phyloP scores from a whole-genome alignment of 2,329 filamentous ascomycete species.

The Beauveria sp. region DNA sequence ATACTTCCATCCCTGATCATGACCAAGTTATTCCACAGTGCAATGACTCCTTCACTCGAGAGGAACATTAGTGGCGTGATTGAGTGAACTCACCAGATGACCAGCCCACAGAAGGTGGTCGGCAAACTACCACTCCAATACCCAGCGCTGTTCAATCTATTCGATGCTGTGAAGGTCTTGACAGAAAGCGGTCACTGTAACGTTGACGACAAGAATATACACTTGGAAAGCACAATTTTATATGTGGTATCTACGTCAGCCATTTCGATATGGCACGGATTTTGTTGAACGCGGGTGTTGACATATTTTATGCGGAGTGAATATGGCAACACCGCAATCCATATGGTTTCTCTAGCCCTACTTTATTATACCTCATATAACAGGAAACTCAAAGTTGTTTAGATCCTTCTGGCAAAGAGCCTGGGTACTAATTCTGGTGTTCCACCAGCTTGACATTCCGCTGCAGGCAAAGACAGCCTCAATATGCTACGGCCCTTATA shows the following conservation, averaged over 20 bases:
- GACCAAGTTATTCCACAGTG: neutral
- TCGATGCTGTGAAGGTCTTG: neutral
- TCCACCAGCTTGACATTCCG: no score
- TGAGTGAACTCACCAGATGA: neutral
- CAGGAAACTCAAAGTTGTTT: neutral
- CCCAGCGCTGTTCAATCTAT: neutral
- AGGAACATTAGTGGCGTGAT: neutral
- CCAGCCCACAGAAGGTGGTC: neutral
- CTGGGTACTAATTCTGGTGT: no score
- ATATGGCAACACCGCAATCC: neutral
- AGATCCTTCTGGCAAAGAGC: neutral
- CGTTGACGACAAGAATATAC: neutral
- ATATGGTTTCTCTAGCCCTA: no score
- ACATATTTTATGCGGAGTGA: neutral
- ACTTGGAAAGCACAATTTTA: neutral
- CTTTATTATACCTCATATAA: neutral
- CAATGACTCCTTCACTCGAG: neutral
- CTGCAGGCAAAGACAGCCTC: no score
- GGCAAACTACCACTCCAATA: neutral
- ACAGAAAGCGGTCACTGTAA: neutral
- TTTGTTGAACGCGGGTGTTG: neutral
- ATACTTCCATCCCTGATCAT: neutral
- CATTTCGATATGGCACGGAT: neutral
- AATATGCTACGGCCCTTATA: no score
- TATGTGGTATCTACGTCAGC: neutral